A percentile compares a stretch with the other conserved stretches of the same genome.
phyloP scores from a whole-genome alignment of 2,329 filamentous ascomycete genomes.

The Cordyceps cicadae region DNA sequence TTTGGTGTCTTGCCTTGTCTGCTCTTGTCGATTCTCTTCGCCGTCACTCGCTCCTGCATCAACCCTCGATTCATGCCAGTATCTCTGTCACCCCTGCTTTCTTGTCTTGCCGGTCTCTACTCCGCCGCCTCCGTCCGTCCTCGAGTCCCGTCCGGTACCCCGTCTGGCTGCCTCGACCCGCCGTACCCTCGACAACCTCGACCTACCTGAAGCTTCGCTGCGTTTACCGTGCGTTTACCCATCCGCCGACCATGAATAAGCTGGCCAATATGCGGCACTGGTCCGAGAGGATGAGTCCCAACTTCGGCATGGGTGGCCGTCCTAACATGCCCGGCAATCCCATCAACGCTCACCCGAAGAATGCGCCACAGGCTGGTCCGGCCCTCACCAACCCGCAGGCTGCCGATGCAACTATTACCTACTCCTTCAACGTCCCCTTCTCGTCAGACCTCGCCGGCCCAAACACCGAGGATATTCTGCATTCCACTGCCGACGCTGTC shows the following conservation, averaged over 20 bases:
- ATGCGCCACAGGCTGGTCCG: constrained; percentile 41
- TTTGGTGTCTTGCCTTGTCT: neutral
- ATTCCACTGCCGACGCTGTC: constrained; percentile 80
- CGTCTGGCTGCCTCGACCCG: neutral
- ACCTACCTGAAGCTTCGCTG: constrained; percentile 19
- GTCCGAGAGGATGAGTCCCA: constrained; percentile 61
- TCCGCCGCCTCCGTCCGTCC: neutral
- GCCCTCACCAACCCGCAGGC: constrained; percentile 60
- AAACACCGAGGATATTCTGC: constrained; percentile 88
- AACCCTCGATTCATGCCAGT: neutral
- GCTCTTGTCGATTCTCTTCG: neutral
- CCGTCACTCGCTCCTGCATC: constrained; percentile 3
- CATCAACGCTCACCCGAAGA: constrained; percentile 51
- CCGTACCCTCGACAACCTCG: neutral
- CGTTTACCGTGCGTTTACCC: constrained; percentile 17
- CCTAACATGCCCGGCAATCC: constrained; percentile 47
- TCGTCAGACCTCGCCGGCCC: constrained; percentile 86
- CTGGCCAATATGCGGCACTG: constrained; percentile 65
- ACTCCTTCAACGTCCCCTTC: constrained; percentile 97
- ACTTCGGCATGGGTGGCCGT: constrained; percentile 53
- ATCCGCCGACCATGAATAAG: constrained; percentile 54
- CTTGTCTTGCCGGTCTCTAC: neutral
- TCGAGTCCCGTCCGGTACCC: neutral
- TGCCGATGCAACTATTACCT: constrained; percentile 72
- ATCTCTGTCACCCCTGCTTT: neutral